These are phyloP conservation scores for Oenanthe sinensis DNA, from an alignment of 129 eudicot genomes.

Conservation along the genomic window DNA sequence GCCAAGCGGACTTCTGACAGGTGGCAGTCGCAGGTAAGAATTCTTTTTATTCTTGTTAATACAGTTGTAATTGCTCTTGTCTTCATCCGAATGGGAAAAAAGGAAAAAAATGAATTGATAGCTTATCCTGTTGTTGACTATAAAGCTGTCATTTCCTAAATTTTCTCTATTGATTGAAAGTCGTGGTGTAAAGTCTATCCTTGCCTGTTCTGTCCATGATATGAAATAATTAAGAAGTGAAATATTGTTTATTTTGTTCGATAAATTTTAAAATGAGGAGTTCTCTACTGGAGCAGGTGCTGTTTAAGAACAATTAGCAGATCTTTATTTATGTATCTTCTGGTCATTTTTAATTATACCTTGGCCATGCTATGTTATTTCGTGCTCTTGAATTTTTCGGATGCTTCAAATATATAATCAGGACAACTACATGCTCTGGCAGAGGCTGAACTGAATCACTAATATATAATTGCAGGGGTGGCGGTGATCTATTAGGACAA, in stretches of 20 bases:
- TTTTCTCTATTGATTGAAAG: neutral
- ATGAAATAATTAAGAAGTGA: neutral
- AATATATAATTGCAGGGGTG: constrained; percentile 59
- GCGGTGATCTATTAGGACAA: constrained; percentile 77
- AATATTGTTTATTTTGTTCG: neutral
- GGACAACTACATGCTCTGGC: no score
- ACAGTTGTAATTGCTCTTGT: neutral
- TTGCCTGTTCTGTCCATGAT: neutral
- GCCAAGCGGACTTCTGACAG: constrained; percentile 95
- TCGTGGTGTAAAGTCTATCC: neutral
- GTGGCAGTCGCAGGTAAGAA: constrained; percentile 95
- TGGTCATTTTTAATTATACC: neutral
- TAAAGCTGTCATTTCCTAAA: neutral
- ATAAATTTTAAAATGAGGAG: neutral
- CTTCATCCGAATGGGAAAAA: neutral
- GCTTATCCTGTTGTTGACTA: neutral
- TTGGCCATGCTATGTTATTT: neutral
- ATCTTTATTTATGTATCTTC: neutral
- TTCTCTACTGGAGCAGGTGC: neutral
- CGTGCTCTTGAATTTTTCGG: neutral
- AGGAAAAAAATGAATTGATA: neutral
- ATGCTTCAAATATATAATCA: neutral
- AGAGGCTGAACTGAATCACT: neutral
- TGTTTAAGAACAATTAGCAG: neutral
- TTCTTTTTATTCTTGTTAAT: neutral